Evolutionary conservation across 371 early-diverging fungal species (phyloP), one percentile per base, ranked within the genome.

Genomic region (Mucor circinelloides): DNA sequence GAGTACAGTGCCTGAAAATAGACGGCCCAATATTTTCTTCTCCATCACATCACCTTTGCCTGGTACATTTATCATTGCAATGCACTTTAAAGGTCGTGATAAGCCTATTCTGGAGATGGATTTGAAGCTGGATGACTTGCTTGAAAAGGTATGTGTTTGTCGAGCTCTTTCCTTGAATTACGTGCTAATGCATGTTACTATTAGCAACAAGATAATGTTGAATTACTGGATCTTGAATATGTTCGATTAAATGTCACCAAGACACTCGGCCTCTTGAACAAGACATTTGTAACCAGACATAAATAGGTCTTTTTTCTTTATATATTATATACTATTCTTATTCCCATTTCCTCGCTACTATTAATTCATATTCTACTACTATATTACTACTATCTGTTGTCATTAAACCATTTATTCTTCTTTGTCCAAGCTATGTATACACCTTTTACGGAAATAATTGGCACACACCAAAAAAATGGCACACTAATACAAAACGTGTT

Each of bases 41-140:
- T 89, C 89, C 63, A 93, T 97, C 44, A 83, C 86, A 32, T 94
- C 94, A 17, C 97, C 96, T 19, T 79, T 92, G 52, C 91, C 94
- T 0, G 95, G 95, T 10, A 93, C 94, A 6, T 97, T 94, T 71
- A 86, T 95, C 36, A 94, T 97, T 71, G 89, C 92, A 7, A 84
- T 97, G 72, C 89, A 93, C 68, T 97, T 92, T 75, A 95, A 95
- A 80, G 92, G 83, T 23, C 88, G 98, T 15, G 97, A 97, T 54
- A 94, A 94, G 71, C 91, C 98, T 1, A 95, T 97, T 60, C 75
- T 97, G 65, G 95, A 95, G 79, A 96, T 97, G 95, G 96, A 96
- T 78, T 84, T 97, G 70, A 94, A 95, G 66, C 82, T 97, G 34
- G 97, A 97, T 72, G 97, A 97, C 77, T 79, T 97, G 68, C 81